Conservation (phyloP, 345 rosid species). For the Gossypium bickii region DNA sequence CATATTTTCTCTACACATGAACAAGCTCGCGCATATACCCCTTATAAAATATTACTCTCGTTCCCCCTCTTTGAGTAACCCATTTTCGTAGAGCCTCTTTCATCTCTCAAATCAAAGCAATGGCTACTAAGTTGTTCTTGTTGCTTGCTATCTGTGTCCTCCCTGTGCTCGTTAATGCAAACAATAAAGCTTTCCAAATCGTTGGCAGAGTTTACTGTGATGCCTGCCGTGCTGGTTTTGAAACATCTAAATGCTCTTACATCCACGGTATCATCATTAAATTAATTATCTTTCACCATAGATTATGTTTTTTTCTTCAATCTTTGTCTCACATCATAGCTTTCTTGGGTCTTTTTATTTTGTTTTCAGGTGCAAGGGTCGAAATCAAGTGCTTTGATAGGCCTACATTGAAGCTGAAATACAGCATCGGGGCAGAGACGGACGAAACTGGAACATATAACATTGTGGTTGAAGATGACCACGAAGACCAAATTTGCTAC, state of each 20-base stretch:
- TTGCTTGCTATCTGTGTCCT: constrained; percentile 30
- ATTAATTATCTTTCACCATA: not conserved
- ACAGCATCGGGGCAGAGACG: constrained; percentile 31
- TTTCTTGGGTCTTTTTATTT: not conserved
- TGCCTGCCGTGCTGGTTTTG: constrained; percentile 7
- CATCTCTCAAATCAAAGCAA: constrained; percentile 12
- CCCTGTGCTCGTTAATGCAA: constrained; percentile 22
- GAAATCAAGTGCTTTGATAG: constrained; percentile 52
- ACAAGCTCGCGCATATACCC: no score
- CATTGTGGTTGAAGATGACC: constrained; percentile 49
- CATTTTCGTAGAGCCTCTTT: not conserved
- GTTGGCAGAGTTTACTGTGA: constrained; percentile 27
- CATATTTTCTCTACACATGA: no score
- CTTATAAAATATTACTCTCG: not conserved
- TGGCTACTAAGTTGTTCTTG: constrained; percentile 25
- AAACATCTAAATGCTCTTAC: constrained; percentile 6
- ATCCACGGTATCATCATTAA: not conserved
- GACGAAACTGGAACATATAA: constrained; percentile 39
- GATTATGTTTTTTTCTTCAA: not conserved
- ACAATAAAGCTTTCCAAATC: constrained; percentile 33
- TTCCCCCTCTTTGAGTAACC: not conserved
- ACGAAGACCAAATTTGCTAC: constrained; percentile 48
- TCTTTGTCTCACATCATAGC: not conserved
- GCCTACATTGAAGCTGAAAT: constrained; percentile 20
- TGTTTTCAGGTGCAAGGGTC: constrained; percentile 48